Conservation (phyloP, 2,329 filamentous ascomycete genomes). For the Xylaria sp. region DNA sequence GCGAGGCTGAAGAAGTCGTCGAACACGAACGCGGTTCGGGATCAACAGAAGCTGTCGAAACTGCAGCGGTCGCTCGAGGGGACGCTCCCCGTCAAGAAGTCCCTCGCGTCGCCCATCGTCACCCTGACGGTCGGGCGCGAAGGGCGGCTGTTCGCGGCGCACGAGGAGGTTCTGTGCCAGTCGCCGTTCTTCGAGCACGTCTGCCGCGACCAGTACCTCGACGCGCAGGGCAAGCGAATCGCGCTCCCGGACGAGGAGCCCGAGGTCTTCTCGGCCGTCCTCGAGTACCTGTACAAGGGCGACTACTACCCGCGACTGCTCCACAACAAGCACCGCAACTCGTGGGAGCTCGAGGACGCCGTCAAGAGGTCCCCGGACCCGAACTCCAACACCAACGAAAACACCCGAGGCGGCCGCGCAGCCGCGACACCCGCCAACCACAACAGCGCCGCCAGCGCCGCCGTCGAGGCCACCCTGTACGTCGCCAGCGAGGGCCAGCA, state of each 20-base stretch:
- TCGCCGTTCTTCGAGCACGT: conserved; percentile 81
- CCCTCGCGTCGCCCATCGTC: conserved; percentile 70
- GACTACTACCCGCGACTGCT: conserved; percentile 92
- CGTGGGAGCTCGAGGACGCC: conserved; percentile 85
- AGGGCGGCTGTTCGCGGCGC: conserved; percentile 88
- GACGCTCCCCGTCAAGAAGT: conserved; percentile 43
- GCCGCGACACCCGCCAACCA: too few relatives aligned
- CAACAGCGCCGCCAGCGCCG: conserved; percentile 40
- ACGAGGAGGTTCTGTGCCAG: conserved; percentile 86
- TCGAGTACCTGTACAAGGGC: conserved; percentile 97
- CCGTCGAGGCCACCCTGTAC: conserved; percentile 76
- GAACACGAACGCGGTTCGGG: conserved; percentile 56
- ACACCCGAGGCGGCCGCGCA: too few relatives aligned
- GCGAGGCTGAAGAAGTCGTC: conserved; percentile 81
- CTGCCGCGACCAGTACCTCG: conserved; percentile 73
- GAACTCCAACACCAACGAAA: conserved; percentile 38
- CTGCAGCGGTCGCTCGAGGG: conserved; percentile 77
- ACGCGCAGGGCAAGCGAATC: conserved; percentile 76
- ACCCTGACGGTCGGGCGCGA: conserved; percentile 84
- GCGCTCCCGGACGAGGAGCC: conserved; percentile 78
- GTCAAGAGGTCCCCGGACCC: conserved; percentile 37
- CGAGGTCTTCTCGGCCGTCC: conserved; percentile 88
- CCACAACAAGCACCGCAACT: conserved; percentile 82
- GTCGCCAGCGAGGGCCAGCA: conserved; percentile 73
- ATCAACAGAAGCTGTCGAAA: conserved; percentile 79